Evolutionary conservation across 371 early-diverging fungal species (phyloP), one percentile per base, ranked within the genome.

Genomic region (Batrachochytrium dendrobatidis): DNA sequence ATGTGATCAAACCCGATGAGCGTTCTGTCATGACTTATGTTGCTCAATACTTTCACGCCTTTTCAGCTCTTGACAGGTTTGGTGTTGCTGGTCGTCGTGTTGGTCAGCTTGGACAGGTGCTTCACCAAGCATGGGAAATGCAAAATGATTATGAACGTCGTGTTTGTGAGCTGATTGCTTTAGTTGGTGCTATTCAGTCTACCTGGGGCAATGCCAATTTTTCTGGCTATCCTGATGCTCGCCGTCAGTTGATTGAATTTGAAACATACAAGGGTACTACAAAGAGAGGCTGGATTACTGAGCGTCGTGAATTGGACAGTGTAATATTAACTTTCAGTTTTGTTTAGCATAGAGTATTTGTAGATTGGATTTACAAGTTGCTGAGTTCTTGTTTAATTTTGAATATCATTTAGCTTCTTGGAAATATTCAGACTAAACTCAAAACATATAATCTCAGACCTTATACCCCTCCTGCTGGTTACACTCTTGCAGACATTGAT

Each of bases 1-100:
- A 93, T 68, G 86, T 88, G n/a, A 68, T 80, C 45, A 92, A 62
- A 72, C 98, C 98, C 15, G 99, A 99, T 78, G 95, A 97, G 60
- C 84, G 88, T 32, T 97, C 96, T 3, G 84, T 99, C 31, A 95
- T 98, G 91, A 98, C 99, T 34, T 99, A 99, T 67, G 93, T 98
- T 15, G 94, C 97, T 8, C 91, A 94, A 72, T 99, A 97, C 70
- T 99, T 94, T 80, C 97, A 96, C 68, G 95, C 95, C 7, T 95
- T 95, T 61, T 89, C 92, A 17, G 85, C 86, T 25, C 80, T 87
- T 30, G 90, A 43, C 64, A 92, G 88, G 66, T 82, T 88, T 22
- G 95, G 90, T 55, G 84, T 86, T 1, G 94, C 95, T 1, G 90
- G 92, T 20, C 81, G 97, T 58, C 87, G 97, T 44, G 86, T 96